Conservation (phyloP, 2,329 filamentous ascomycete species). For the Aureobasidium melanogenum region DNA sequence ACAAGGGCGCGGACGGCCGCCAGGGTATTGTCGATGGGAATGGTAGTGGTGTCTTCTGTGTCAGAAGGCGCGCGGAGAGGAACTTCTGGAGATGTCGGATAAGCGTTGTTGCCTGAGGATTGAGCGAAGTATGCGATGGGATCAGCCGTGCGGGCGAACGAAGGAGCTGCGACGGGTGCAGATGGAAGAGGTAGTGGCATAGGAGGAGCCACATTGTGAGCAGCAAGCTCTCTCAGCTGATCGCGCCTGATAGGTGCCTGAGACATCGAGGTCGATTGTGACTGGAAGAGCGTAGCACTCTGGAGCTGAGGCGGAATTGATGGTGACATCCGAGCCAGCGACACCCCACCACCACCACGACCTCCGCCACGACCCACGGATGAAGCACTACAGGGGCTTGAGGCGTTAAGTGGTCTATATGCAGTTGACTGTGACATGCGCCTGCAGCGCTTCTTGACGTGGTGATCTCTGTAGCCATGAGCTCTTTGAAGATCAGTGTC, state of each 20-base stretch:
- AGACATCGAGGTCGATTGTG: too few species aligned
- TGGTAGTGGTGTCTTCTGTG: neutral
- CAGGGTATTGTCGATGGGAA: constrained; percentile 3
- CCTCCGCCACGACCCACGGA: neutral
- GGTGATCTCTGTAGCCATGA: too few species aligned
- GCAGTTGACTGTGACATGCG: neutral
- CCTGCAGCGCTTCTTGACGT: too few species aligned
- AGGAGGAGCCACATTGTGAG: too few species aligned
- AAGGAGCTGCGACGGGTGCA: neutral
- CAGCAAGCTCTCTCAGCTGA: too few species aligned
- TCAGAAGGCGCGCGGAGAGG: neutral
- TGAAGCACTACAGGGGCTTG: too few species aligned
- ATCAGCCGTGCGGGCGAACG: neutral
- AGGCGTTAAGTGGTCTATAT: too few species aligned
- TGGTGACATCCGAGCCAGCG: neutral
- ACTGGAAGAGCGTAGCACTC: neutral
- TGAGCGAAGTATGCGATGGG: neutral
- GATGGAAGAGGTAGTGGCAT: too few species aligned
- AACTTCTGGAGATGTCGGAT: neutral
- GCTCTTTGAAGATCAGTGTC: neutral
- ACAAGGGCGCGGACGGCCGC: constrained; percentile 39
- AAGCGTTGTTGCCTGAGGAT: too few species aligned
- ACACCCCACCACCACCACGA: neutral
- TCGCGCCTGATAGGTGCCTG: too few species aligned
- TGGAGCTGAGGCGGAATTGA: neutral